Base-by-base conservation (phyloP, 2,329 filamentous ascomycete genomes). In the Blastomyces percursus region DNA sequence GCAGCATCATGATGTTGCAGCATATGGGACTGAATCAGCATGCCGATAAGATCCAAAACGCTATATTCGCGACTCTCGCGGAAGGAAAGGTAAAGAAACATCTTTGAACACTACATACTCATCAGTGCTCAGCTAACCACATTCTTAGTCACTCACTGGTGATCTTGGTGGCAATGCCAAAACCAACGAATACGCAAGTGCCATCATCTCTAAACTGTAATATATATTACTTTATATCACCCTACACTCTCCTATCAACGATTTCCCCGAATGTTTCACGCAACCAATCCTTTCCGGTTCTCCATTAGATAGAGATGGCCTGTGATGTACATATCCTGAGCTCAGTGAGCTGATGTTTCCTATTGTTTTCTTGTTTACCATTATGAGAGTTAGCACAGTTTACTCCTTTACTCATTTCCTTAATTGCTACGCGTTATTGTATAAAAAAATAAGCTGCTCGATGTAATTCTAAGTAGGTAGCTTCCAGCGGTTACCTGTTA, bases 1-100 rank as follows among this genome's bases (percentile, higher is more conserved):
- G 86, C 78, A 95, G 90, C 77, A 94, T 97, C 82, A 97, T 99
- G 94, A 97, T 99, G 94, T 81, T 99, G 84, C 88, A 94, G 79
- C 94, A 99, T 81, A 97, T 99, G 93, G 87, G 89, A 73, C 84
- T 99, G 68, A 86, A 81, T 77, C 83, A 90, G 67, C 86, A 97
- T 77, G 94, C 94, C 69, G 77, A 82, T 76, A 87, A 86, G 77
- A 97, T 99, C 74, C 90, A 97, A 84, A 89, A 85, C 78, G 94
- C 94, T 69, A 95, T 93, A 74, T 97, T 99, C 78, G 90, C 89
- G 76, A 96, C 92, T 65, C 84, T 99, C 69, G 88, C 91, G 65
- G 92, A 99, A 84, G 94, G 94, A 81, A 96, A 96, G 88, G 82
- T 85, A 74, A 71, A 78, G 12, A 48, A 58, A 58, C 35, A 59